Evolutionary conservation across 495 filamentous ascomycete genomes (phyloP).

Genomic region (Xylaria cubensis): DNA sequence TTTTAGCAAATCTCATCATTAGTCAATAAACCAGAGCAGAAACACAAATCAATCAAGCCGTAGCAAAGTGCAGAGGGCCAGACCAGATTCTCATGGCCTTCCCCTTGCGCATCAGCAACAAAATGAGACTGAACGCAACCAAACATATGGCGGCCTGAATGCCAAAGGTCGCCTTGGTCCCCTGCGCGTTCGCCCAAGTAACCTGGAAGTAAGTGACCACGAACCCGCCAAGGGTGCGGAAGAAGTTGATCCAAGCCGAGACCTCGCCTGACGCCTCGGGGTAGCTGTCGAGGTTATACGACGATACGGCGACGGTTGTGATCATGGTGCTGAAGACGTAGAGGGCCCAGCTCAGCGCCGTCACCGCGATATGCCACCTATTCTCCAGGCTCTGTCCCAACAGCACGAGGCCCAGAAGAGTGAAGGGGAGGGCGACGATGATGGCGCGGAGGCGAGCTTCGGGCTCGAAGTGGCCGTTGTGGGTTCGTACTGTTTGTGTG

Average conservation of each 20-base stretch:
- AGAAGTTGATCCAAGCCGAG: slow-evolving; percentile 58
- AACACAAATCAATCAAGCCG: slow-evolving; percentile 9
- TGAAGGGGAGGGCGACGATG: slow-evolving; percentile 57
- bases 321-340: slow-evolving; percentile 70
- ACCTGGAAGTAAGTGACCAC: slow-evolving; percentile 61
- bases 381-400: slow-evolving; percentile 62
- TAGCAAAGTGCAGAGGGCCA: slow-evolving; percentile 37
- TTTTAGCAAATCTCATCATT: neutral
- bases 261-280: slow-evolving; percentile 65
- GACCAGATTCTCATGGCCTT: slow-evolving; percentile 49
- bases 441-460: slow-evolving; percentile 63
- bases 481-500: slow-evolving; percentile 41
- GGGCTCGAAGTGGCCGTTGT: slow-evolving; percentile 63
- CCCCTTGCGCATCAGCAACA: slow-evolving; percentile 53
- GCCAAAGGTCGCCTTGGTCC: slow-evolving; percentile 52
- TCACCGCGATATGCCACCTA: slow-evolving; percentile 62
- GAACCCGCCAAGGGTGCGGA: slow-evolving; percentile 55
- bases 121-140: slow-evolving; percentile 49
- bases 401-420: slow-evolving; percentile 58
- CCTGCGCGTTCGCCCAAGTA: slow-evolving; percentile 44
- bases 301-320: slow-evolving; percentile 64
- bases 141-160: slow-evolving; percentile 57
- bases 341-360: slow-evolving; percentile 60
- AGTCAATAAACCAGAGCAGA: neutral
- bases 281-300: slow-evolving; percentile 66